These are phyloP conservation scores for Dipodascopsis tothii DNA, from an alignment of 805 yeast species.

Conservation along the genomic window DNA sequence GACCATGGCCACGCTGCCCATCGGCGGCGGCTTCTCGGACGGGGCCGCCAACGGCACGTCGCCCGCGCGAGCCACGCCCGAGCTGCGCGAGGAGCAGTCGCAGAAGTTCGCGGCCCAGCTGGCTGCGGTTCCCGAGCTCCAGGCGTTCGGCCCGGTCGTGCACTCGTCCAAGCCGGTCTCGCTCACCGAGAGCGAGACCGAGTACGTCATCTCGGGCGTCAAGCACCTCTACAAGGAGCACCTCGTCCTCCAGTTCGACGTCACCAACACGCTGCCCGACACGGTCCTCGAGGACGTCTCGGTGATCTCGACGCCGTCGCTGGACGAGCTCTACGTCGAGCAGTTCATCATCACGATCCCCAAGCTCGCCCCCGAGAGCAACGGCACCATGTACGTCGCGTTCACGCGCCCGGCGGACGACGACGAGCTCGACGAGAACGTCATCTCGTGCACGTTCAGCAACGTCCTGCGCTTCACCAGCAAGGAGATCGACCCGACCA, in stretches of 20 bases:
- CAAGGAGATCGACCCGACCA: slow-evolving; percentile 69
- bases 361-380: slow-evolving; percentile 59
- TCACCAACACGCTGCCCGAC: slow-evolving; percentile 77
- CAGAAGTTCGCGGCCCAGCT: slow-evolving; percentile 60
- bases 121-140: slow-evolving; percentile 62
- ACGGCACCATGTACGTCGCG: slow-evolving; percentile 72
- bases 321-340: slow-evolving; percentile 37
- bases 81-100: slow-evolving; percentile 27
- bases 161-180: slow-evolving; percentile 59
- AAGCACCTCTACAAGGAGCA: slow-evolving; percentile 75
- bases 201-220: slow-evolving; percentile 75
- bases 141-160: slow-evolving; percentile 63
- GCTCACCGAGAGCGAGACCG: slow-evolving; percentile 87
- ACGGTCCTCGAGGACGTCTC: slow-evolving; percentile 69
- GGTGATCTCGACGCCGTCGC: slow-evolving; percentile 40
- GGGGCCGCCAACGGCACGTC: slow-evolving; percentile 1
- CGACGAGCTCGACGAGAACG: slow-evolving; percentile 4
- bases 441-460: slow-evolving; percentile 41
- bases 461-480: slow-evolving; percentile 67
- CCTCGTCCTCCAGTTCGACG: slow-evolving; percentile 70
- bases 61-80: background rate
- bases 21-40: slow-evolving; percentile 5
- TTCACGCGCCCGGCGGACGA: slow-evolving; percentile 50
- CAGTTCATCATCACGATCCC: slow-evolving; percentile 70
- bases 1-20: slow-evolving; percentile 35